These are phyloP conservation scores for Glycine latifolia DNA, from an alignment of 306 rosid genomes.

Conservation along the genomic window DNA sequence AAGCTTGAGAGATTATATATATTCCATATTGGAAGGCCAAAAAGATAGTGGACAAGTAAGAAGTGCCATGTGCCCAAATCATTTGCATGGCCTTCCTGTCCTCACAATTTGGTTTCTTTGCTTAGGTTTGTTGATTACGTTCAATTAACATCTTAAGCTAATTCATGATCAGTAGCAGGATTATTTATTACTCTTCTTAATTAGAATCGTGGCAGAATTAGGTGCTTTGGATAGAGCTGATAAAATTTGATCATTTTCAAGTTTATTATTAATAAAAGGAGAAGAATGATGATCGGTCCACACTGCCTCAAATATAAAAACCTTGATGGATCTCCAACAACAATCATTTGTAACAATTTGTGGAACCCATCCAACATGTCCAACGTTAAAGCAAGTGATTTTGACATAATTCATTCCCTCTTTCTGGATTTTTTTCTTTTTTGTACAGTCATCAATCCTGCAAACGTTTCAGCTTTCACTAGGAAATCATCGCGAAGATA, in stretches of 20 bases:
- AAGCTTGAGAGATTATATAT: slow-evolving; percentile 22
- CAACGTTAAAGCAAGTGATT: slow-evolving; percentile 39
- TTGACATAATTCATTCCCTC: slow-evolving; percentile 13
- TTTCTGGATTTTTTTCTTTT: slow-evolving; percentile 13
- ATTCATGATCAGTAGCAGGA: slow-evolving; percentile 17
- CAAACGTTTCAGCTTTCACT: not conserved
- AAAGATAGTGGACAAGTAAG: slow-evolving; percentile 31
- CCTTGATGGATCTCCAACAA: slow-evolving; percentile 41
- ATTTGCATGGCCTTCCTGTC: slow-evolving; percentile 67
- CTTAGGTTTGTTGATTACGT: slow-evolving; percentile 25
- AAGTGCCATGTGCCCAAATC: slow-evolving; percentile 69
- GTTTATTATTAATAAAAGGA: slow-evolving; percentile 14
- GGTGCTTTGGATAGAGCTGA: not conserved
- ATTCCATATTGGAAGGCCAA: slow-evolving; percentile 48
- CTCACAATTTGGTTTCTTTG: slow-evolving; percentile 37
- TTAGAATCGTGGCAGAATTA: not conserved
- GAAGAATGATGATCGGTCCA: slow-evolving; percentile 38
- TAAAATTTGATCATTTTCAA: not conserved
- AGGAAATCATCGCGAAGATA: not conserved
- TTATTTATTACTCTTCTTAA: not conserved
- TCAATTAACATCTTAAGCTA: slow-evolving; percentile 14
- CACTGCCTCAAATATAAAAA: slow-evolving; percentile 37
- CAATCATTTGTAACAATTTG: slow-evolving; percentile 30
- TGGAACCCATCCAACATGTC: slow-evolving; percentile 51
- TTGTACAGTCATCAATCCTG: not conserved